These are phyloP conservation scores for Colletotrichum abscissum DNA, from an alignment of 2,329 filamentous ascomycete genomes.

Conservation along the genomic window DNA sequence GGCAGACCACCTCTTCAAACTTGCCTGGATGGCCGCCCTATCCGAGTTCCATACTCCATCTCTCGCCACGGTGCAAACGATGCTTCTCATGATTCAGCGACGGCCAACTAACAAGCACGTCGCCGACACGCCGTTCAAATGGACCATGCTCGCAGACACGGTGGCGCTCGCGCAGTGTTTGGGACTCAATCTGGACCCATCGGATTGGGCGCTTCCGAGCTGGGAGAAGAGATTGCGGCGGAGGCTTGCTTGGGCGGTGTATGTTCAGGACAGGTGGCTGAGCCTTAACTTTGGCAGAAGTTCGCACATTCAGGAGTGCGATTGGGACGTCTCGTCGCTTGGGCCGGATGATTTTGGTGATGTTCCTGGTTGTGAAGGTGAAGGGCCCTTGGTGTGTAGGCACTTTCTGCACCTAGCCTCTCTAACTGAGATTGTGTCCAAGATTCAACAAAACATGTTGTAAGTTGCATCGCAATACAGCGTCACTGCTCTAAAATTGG, in stretches of 20 bases:
- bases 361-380: neutral
- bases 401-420: constrained; percentile 22
- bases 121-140: constrained; percentile 30
- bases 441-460: constrained; percentile 27
- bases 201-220: constrained; percentile 8
- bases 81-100: constrained; percentile 27
- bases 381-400: neutral
- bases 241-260: constrained; percentile 20
- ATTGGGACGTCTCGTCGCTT: constrained; percentile 17
- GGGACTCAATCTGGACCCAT: constrained; percentile 19
- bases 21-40: constrained; percentile 22
- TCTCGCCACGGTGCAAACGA: constrained; percentile 14
- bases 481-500: too few species aligned
- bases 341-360: neutral
- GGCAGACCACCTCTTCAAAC: constrained; percentile 15
- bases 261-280: constrained; percentile 23
- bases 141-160: constrained; percentile 28
- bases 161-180: constrained; percentile 19
- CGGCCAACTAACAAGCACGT: constrained; percentile 28
- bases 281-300: constrained; percentile 24
- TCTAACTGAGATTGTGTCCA: constrained; percentile 15
- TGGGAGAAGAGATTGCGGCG: constrained; percentile 25
- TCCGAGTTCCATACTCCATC: constrained; percentile 21
- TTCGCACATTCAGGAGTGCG: constrained; percentile 23
- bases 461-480: neutral